Conservation (phyloP, 1,139 yeast species). For the Saccharomyces hybrid region DNA sequence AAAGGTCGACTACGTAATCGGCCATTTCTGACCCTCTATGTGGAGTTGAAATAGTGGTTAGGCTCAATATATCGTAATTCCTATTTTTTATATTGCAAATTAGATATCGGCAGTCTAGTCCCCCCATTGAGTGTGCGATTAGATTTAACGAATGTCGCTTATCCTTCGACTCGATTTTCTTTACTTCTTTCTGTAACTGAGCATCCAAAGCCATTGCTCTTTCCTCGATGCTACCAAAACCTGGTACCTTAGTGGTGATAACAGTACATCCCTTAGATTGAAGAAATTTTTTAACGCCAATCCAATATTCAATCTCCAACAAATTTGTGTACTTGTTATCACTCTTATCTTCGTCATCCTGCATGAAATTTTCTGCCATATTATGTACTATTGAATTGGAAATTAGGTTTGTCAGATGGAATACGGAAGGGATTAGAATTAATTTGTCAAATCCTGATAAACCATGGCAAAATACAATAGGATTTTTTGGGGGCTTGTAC, state of each 20-base stretch:
- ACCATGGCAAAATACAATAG: slow-evolving; percentile 79
- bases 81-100: slow-evolving; percentile 45
- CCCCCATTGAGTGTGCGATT: slow-evolving; percentile 95
- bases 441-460: slow-evolving; percentile 70
- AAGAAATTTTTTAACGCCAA: slow-evolving; percentile 61
- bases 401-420: slow-evolving; percentile 25
- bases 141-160: slow-evolving; percentile 42
- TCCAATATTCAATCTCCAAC: slow-evolving; percentile 64
- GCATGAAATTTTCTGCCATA: slow-evolving; percentile 19
- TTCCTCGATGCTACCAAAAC: slow-evolving; percentile 66
- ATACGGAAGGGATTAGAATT: slow-evolving; percentile 41
- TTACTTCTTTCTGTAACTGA: slow-evolving; percentile 42
- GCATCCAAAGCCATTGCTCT: slow-evolving; percentile 55
- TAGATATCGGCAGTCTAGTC: slow-evolving; percentile 72
- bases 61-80: slow-evolving; percentile 52
- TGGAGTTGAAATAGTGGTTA: slow-evolving; percentile 83
- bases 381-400: slow-evolving; percentile 16
- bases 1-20: slow-evolving; percentile 47
- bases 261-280: slow-evolving; percentile 58
- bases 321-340: slow-evolving; percentile 28
- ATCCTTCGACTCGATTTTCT: slow-evolving; percentile 28
- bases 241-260: slow-evolving; percentile 69
- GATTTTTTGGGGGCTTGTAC: slow-evolving; percentile 42
- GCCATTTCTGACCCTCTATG: slow-evolving; percentile 85
- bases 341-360: slow-evolving; percentile 15